These are phyloP conservation scores for Nannizzia gypsea DNA, from an alignment of 2,329 filamentous ascomycete species.

Conservation along the genomic window DNA sequence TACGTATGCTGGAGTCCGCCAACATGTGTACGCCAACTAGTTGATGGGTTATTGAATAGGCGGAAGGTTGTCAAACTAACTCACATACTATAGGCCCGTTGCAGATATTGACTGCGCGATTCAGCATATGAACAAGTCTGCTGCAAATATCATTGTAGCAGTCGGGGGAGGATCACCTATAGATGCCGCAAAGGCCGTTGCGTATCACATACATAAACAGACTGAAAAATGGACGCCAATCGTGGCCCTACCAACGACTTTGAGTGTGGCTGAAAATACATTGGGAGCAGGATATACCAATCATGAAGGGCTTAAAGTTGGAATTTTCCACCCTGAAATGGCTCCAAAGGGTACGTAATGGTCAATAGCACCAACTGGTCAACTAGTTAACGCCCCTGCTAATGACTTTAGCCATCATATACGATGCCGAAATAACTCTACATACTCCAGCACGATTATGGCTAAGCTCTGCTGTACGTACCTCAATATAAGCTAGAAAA, in stretches of 20 bases:
- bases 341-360: conserved; percentile 15
- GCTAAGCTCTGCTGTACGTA: conserved; percentile 12
- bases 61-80: neutral
- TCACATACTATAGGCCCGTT: conserved; percentile 7
- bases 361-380: no score
- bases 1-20: conserved; percentile 11
- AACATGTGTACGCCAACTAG: conserved; percentile 8
- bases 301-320: conserved; percentile 10
- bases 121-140: conserved; percentile 3
- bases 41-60: no score
- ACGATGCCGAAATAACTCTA: conserved; percentile 10
- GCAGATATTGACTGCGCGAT: conserved; percentile 11
- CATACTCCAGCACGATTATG: conserved; percentile 10
- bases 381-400: neutral
- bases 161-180: conserved; percentile 13
- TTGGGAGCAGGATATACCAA: conserved; percentile 11
- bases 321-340: conserved; percentile 15
- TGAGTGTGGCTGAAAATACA: conserved; percentile 14
- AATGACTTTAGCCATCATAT: conserved; percentile 2
- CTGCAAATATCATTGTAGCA: conserved; percentile 11
- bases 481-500: neutral
- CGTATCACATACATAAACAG: conserved; percentile 11
- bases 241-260: conserved; percentile 12
- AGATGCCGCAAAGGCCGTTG: conserved; percentile 12
- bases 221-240: conserved; percentile 10